Base-by-base conservation (phyloP, 192 early-diverging fungal species). In the Coemansia sp. region DNA sequence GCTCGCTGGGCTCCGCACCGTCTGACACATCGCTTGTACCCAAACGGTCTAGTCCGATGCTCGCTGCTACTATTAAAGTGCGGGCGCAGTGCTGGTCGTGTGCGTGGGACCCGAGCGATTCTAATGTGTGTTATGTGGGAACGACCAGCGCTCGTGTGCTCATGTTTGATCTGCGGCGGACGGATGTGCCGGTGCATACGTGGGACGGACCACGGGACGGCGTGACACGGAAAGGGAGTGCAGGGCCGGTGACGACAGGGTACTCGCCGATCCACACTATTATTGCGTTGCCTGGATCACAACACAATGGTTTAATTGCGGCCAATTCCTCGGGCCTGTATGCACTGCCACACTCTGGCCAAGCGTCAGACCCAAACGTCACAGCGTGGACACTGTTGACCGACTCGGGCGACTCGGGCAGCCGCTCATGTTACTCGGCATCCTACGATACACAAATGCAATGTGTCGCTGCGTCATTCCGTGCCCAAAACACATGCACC, bases 11-110 rank as follows among this genome's bases (percentile, higher is more conserved):
- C 1, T 51, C 51, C 11, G 16, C 22, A 29, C 45, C 58, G 0
- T 50, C 59, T 0, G 53, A 12, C 16, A 45, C 41, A n/a, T 13
- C 41, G 14, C 16, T 3, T 45, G 41, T 45, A 2, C 8, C 32
- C 32, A 35, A 50, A n/a, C 54, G 63, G 14, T 13, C 61, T 11
- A 43, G 23, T 0, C 70, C 75, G 0, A 64, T 43, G 19, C 14
- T 78, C 6, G 66, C 66, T 0, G 58, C 54, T 0, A 45, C 63
- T 0, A 49, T 78, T 4, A 16, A 11, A 19, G 50, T 66, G 11
- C 49, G 55, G 1, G 66, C 52, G 7, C 70, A 27, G 18, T 70
- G 55, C 27, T 78, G 75, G 75, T 47, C 75, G 45, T 78, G 75
- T n/a, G 70, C 69, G 1, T 78, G 75, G 75, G 70, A 78, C 27